Conservation (phyloP, 2,329 filamentous ascomycete species). For the Neopestalotiopsis rosae region DNA sequence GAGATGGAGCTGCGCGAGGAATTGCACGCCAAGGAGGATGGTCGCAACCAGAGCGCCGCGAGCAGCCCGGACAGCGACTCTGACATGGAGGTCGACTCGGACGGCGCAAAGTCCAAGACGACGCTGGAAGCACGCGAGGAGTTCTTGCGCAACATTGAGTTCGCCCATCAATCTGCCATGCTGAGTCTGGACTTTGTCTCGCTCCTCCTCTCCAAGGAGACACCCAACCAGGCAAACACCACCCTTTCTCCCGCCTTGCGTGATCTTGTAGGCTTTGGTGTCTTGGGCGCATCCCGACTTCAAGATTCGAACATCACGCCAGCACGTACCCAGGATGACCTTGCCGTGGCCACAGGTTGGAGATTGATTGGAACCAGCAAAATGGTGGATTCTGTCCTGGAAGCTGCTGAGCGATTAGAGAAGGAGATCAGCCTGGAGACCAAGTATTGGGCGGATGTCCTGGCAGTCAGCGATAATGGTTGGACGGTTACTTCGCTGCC, state of each 20-base stretch:
- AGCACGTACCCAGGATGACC: conserved; percentile 60
- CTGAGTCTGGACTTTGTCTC: conserved; percentile 83
- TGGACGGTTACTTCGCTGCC: conserved; percentile 87
- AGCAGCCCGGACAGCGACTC: conserved; percentile 51
- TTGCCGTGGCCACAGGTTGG: conserved; percentile 70
- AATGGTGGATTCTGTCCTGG: conserved; percentile 74
- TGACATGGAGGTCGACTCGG: conserved; percentile 51
- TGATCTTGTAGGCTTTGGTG: conserved; percentile 74
- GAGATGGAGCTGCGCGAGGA: conserved; percentile 75
- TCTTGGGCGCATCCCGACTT: conserved; percentile 71
- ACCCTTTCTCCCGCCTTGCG: conserved; percentile 76
- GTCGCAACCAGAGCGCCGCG: conserved; percentile 44
- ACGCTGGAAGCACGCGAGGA: conserved; percentile 57
- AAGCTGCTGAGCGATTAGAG: conserved; percentile 74
- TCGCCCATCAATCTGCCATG: conserved; percentile 64
- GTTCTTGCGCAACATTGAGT: conserved; percentile 63
- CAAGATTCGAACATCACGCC: conserved; percentile 64
- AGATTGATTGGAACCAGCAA: conserved; percentile 78
- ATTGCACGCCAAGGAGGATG: conserved; percentile 55
- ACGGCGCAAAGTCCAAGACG: conserved; percentile 46
- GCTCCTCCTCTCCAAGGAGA: conserved; percentile 80
- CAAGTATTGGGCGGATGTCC: conserved; percentile 86
- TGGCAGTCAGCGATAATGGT: conserved; percentile 80
- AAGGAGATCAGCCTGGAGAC: conserved; percentile 81
- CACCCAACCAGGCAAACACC: conserved; percentile 69